Base-by-base conservation (phyloP, 352 stramenopile species). In the Globisporangium yorkense region DNA sequence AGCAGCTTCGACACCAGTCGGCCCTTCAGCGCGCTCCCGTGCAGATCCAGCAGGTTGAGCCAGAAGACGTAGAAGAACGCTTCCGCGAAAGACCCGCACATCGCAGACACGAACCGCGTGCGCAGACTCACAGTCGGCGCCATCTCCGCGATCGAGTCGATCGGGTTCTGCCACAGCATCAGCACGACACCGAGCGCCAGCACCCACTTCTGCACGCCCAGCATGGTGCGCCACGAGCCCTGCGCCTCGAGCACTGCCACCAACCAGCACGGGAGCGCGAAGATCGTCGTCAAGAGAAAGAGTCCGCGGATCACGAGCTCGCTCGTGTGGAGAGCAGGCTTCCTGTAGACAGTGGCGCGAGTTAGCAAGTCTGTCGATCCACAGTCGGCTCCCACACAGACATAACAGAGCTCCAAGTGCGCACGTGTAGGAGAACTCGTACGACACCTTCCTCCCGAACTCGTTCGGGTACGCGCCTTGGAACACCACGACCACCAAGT, bases 401-500 rank as follows among this genome's bases (percentile, higher is more conserved):
- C 45, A 43, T 52, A 48, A 13, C 9, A 13, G 3, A 24, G 10
- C 18, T 13, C 7, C 5, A n/a, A 51, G 7, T 24, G 72, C 79
- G 44, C 79, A 94, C 84, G 82, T 88, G 62, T 88, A 94, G 2
- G 76, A 77, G 57, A 94, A 90, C 27, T 89, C 71, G 62, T 94
- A 94, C 8, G 71, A 58, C 41, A 94, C 68, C 5, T 75, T 59
- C 29, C 77, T 75, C 31, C 78, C 82, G 33, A 90, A 91, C 1
- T 68, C 61, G 54, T 94, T 90, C 2, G 84, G 84, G 60, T 94
- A 94, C 51, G 86, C 62, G 15, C 80, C 79, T 62, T 77, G 72
- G 54, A 87, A 92, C 7, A 77, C 68, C 10, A 92, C 56, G 15
- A 80, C 67, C 18, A 73, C 66, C 57, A 87, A 63, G 47, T 92